Evolutionary conservation across 1,284 basidiomycete species (phyloP).

Genomic region (Apiotrichum laibachii): DNA sequence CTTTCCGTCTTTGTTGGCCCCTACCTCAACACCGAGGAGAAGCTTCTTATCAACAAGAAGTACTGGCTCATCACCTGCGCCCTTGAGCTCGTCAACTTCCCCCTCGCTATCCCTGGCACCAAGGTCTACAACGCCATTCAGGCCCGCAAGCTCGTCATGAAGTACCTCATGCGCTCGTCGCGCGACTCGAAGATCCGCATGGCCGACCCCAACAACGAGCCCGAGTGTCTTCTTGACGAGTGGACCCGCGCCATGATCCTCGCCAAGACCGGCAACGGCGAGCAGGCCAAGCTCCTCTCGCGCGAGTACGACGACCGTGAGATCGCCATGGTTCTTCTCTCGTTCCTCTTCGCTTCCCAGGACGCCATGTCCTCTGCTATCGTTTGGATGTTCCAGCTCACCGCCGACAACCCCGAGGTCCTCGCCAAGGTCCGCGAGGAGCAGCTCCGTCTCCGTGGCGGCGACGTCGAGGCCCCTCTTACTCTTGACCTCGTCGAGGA

Average conservation of each 20-base stretch:
- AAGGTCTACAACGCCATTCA: slow-evolving; percentile 94
- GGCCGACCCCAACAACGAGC: slow-evolving; percentile 69
- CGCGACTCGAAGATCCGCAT: slow-evolving; percentile 78
- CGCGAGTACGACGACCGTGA: slow-evolving; percentile 89
- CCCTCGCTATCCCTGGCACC: slow-evolving; percentile 89
- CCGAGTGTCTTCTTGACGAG: slow-evolving; percentile 86
- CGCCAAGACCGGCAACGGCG: slow-evolving; percentile 61
- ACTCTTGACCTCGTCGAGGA: slow-evolving; percentile 86
- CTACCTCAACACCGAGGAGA: slow-evolving; percentile 78
- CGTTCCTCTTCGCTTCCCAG: slow-evolving; percentile 96
- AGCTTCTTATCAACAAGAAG: slow-evolving; percentile 79
- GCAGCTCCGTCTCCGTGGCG: slow-evolving; percentile 77
- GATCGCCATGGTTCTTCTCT: slow-evolving; percentile 94
- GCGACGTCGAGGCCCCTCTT: slow-evolving; percentile 74
- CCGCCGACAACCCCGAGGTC: slow-evolving; percentile 87
- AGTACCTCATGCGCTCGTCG: slow-evolving; percentile 78
- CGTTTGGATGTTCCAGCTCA: slow-evolving; percentile 90
- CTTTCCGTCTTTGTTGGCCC: slow-evolving; percentile 90
- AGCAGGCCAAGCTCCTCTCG: slow-evolving; percentile 53
- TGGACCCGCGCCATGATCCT: slow-evolving; percentile 75
- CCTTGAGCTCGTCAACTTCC: slow-evolving; percentile 98
- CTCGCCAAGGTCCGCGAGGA: slow-evolving; percentile 87
- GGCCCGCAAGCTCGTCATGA: slow-evolving; percentile 83
- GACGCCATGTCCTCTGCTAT: slow-evolving; percentile 93
- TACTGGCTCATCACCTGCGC: slow-evolving; percentile 96